Base-by-base conservation (phyloP, 805 yeast genomes). In the Kregervanrija fluxuum region DNA sequence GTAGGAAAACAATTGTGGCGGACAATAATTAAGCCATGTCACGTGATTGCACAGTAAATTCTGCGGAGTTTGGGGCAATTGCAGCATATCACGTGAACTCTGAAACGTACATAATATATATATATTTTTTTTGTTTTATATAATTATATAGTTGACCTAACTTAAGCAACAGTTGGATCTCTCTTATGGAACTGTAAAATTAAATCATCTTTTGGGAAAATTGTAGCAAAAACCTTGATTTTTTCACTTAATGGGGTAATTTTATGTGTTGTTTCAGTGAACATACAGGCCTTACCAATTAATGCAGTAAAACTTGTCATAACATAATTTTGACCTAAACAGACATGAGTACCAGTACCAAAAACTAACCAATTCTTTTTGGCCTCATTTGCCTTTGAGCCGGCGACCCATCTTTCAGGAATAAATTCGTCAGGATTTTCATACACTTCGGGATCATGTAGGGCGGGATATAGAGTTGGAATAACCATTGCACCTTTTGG, bases 401-500 rank as follows among this genome's bases (percentile, higher is more conserved):
- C 90, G 59, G 75, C 84, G 22, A 60, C 73, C 98, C 98, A 93
- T 72, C 99, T 83, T 61, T 93, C 99, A 41, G 99, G 99, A 50
- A 85, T 80, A 61, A 89, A 93, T 50, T 82, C 84, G 51, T 93
- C 98, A 33, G 99, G 99, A 53, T 91, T 77, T 44, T 87, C 93
- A 62, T 90, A 93, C 42, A 85, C 95, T 68, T 91, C 97, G 22
- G 97, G 96, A 63, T 93, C 99, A 62, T 93, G 99, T 61, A 93
- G 76, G 9, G 97, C 85, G 17, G 99, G 98, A 65, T 91, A 95
- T 53, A 88, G 68, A 6, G 97, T 87, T 48, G 99, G 99, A 55
- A 93, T 88, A 54, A 93, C 75, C 99, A 93, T 93, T 28, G 97
- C 74, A 38, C 98, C 98, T 69, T 89, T 90, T 62, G 99, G 99